Evolutionary conservation across 2,329 filamentous ascomycete genomes (phyloP).

Genomic region (Aureobasidium sp.): DNA sequence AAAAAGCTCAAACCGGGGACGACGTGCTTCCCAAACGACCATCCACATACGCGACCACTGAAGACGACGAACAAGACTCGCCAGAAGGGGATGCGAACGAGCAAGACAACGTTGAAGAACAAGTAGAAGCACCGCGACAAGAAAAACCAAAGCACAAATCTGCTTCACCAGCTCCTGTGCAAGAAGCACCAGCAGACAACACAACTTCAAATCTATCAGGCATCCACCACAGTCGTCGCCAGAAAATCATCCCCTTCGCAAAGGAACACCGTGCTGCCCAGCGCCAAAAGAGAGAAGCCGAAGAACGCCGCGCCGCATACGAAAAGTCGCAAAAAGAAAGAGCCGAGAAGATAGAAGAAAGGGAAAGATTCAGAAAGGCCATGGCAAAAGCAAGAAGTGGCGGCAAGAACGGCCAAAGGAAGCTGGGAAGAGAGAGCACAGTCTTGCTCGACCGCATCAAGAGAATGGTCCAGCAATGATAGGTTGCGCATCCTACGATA

Average conservation of each 20-base stretch:
- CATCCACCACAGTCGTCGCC: conserved; percentile 26
- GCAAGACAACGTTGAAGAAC: neutral
- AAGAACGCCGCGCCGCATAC: conserved; percentile 48
- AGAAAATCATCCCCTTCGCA: conserved; percentile 36
- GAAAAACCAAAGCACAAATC: neutral
- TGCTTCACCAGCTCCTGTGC: neutral
- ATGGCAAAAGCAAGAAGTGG: conserved; percentile 55
- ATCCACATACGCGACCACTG: conserved; percentile 20
- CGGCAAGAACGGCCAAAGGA: conserved; percentile 62
- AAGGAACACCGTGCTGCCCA: conserved; percentile 40
- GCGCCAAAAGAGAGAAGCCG: conserved; percentile 53
- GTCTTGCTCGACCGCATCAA: conserved; percentile 71
- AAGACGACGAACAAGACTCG: conserved; percentile 12
- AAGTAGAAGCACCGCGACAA: neutral
- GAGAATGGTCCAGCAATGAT: conserved; percentile 47
- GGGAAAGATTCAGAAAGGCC: conserved; percentile 61
- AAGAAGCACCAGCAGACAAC: neutral
- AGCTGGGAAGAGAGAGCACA: conserved; percentile 71
- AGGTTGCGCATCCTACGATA: no score
- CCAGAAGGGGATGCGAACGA: neutral
- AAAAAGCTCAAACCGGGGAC: conserved; percentile 51
- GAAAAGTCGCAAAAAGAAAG: conserved; percentile 58
- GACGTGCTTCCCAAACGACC: conserved; percentile 23
- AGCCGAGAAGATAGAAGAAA: conserved; percentile 44
- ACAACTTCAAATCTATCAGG: conserved; percentile 4